Evolutionary conservation across 805 yeast genomes (phyloP), one percentile per base, ranked within the genome.

Genomic region (Osmozyma mogii): DNA sequence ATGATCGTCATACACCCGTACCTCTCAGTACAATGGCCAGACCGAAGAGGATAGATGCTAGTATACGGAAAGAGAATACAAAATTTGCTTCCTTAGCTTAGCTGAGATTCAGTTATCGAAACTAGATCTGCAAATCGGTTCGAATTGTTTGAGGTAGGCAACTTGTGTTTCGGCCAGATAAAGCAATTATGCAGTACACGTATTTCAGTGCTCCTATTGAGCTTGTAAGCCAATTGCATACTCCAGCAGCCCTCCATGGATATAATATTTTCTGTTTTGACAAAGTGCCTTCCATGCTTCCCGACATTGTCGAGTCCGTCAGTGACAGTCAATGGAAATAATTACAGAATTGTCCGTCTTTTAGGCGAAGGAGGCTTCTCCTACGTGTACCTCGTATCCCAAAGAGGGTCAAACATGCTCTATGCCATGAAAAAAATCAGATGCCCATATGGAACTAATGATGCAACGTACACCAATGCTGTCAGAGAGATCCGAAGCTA

Each of bases 351-450:
- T 11, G 56, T 75, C 31, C 68, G 74, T 35, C 65, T 88, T n/a
- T 60, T 88, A 5, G 95, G 95, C 7, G 96, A 87, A 58, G 94
- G 95, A 3, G 94, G 92, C 9, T 82, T 81, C 49, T 78, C 94
- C 1, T 85, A 81, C 43, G 95, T 84, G 6, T 88, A 88, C 47
- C 60, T 85, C 14, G 94, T 87, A 3, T 65, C 74, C 10, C 50
- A 49, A 39, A 60, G 63, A 25, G 52, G 62, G 15, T 58, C 67
- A 19, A 69, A 68, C 21, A 50, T 56, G 11, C 32, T 53, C 24
- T 83, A 74, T 47, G 95, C 95, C 3, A 58, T 88, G 47, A 88
- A 88, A 60, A 82, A 83, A 59, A 83, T 85, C 31, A 63, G 88
- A 36, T 87, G 96, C 53, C 87, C 94, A 2, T 83, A 78, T 54